Evolutionary conservation across 768 basidiomycete genomes (phyloP).

Genomic region (Sistotremastrum niveocremeum): DNA sequence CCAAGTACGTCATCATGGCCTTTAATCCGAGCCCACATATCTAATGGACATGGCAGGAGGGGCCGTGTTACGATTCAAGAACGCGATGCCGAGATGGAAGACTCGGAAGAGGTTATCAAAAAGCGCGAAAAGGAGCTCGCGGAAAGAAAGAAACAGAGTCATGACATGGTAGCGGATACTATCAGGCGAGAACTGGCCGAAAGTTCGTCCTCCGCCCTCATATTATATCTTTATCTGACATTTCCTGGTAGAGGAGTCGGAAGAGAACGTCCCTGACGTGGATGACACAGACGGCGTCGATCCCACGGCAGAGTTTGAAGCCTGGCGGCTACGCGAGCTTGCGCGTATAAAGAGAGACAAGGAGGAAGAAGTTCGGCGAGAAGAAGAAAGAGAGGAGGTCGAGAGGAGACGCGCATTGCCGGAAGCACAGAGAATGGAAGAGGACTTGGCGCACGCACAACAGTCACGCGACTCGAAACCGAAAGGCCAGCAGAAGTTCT

Average conservation of each 20-base stretch:
- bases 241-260: conserved; percentile 62
- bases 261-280: conserved; percentile 69
- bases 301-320: conserved; percentile 83
- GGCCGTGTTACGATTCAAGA: conserved; percentile 62
- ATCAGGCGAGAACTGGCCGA: conserved; percentile 84
- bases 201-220: conserved; percentile 39
- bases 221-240: not conserved
- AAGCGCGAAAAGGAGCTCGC: conserved; percentile 65
- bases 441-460: conserved; percentile 81
- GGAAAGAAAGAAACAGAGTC: conserved; percentile 76
- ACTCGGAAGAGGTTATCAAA: conserved; percentile 61
- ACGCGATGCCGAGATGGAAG: conserved; percentile 49
- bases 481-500: conserved; percentile 81
- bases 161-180: conserved; percentile 88
- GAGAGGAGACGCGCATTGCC: conserved; percentile 86
- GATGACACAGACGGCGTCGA: conserved; percentile 94
- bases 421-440: conserved; percentile 82
- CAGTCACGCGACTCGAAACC: conserved; percentile 78
- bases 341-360: conserved; percentile 90
- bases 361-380: conserved; percentile 68
- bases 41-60: conserved; percentile 32
- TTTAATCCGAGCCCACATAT: not conserved
- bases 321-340: conserved; percentile 89
- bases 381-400: conserved; percentile 81
- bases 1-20: conserved; percentile 51